phyloP scores from a whole-genome alignment of 352 stramenopile species.

The Hyaloperonospora arabidopsidis region DNA sequence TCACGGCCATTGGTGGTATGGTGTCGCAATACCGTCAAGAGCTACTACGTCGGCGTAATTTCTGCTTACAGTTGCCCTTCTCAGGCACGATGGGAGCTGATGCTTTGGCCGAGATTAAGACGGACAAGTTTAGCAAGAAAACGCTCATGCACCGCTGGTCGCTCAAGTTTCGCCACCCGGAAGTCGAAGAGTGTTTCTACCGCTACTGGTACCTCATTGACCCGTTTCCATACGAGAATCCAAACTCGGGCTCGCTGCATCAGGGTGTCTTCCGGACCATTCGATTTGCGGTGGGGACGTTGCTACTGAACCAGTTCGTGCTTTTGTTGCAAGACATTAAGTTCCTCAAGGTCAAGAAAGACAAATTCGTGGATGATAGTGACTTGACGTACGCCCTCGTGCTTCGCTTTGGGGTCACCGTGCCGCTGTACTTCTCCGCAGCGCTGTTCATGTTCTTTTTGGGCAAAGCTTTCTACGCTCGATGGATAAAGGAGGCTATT shows the following conservation, averaged over 20 bases:
- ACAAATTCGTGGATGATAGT: slow-evolving; percentile 36
- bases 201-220: slow-evolving; percentile 84
- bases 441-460: slow-evolving; percentile 75
- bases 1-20: slow-evolving; percentile 71
- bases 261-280: slow-evolving; percentile 66
- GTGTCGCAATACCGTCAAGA: slow-evolving; percentile 81
- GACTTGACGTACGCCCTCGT: slow-evolving; percentile 58
- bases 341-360: slow-evolving; percentile 58
- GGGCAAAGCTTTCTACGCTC: slow-evolving; percentile 61
- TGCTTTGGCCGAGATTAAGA: slow-evolving; percentile 47
- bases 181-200: slow-evolving; percentile 78
- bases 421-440: slow-evolving; percentile 60
- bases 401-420: slow-evolving; percentile 59
- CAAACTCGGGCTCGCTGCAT: slow-evolving; percentile 67
- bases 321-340: slow-evolving; percentile 73
- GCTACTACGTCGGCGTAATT: slow-evolving; percentile 64
- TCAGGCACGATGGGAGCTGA: slow-evolving; percentile 64
- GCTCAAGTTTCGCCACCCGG: slow-evolving; percentile 60
- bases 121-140: slow-evolving; percentile 66
- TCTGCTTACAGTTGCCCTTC: slow-evolving; percentile 69
- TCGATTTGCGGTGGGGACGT: slow-evolving; percentile 61
- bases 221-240: slow-evolving; percentile 76
- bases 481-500: slow-evolving; percentile 60
- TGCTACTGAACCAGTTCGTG: slow-evolving; percentile 67
- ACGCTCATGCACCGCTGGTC: slow-evolving; percentile 58